phyloP scores from a whole-genome alignment of 2,329 filamentous ascomycete genomes.

The Aspergillus amoenus region DNA sequence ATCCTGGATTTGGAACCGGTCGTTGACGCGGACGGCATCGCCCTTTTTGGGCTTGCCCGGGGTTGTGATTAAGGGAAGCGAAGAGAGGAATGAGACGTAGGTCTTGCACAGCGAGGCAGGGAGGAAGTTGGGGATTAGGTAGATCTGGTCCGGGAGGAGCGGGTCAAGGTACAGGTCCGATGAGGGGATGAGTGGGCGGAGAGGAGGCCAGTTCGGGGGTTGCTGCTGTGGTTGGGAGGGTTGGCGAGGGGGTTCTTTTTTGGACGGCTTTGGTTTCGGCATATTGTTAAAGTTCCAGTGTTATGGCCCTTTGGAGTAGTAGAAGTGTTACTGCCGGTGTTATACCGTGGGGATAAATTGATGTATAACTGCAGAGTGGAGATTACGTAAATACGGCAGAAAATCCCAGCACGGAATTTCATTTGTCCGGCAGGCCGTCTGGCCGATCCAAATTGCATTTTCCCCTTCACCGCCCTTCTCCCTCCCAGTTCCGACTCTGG shows the following conservation, averaged over 20 bases:
- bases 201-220: conserved; percentile 67
- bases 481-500: conserved; percentile 15
- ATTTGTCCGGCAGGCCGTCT: background rate
- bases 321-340: too few species aligned
- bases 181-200: conserved; percentile 68
- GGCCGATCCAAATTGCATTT: conserved; percentile 2
- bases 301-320: background rate
- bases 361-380: background rate
- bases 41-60: conserved; percentile 75
- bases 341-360: background rate
- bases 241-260: conserved; percentile 13
- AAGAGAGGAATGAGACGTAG: conserved; percentile 71
- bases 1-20: conserved; percentile 82
- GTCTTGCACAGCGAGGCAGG: conserved; percentile 71
- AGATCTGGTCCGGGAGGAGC: conserved; percentile 64
- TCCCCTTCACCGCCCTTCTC: conserved; percentile 15
- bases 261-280: conserved; percentile 22
- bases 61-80: conserved; percentile 72
- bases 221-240: conserved; percentile 12
- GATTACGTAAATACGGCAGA: conserved; percentile 7
- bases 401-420: conserved; percentile 11
- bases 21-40: conserved; percentile 82
- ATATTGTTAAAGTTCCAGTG: conserved; percentile 13
- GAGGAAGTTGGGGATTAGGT: conserved; percentile 73
- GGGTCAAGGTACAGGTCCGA: conserved; percentile 62